Percentiles rank a stretch among this genome's conserved stretches.
phyloP scores from a whole-genome alignment of 2,329 filamentous ascomycete species.

The Xylaria arbuscula region DNA sequence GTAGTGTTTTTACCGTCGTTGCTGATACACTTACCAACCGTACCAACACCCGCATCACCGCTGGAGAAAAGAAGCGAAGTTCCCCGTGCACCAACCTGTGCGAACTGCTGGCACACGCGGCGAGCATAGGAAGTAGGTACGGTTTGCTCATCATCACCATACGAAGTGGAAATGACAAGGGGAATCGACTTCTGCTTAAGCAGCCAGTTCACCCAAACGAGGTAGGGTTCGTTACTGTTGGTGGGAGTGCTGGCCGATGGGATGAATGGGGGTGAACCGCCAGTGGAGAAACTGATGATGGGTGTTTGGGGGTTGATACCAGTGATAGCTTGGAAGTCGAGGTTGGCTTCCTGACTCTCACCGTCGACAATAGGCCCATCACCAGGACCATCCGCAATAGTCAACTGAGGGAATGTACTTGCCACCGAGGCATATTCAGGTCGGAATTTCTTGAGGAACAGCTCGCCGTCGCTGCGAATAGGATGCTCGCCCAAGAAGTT shows the following conservation, averaged over 20 bases:
- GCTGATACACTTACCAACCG: conserved; percentile 56
- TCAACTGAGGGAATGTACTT: conserved; percentile 50
- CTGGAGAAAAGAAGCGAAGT: conserved; percentile 62
- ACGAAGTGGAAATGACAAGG: conserved; percentile 68
- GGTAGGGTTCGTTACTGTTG: conserved; percentile 66
- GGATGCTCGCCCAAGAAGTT: conserved; percentile 60
- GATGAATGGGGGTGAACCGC: conserved; percentile 49
- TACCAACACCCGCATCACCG: conserved; percentile 59
- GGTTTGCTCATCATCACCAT: conserved; percentile 67
- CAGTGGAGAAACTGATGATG: conserved; percentile 50
- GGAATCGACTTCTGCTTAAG: conserved; percentile 60
- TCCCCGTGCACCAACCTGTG: conserved; percentile 64
- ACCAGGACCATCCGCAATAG: conserved; percentile 50
- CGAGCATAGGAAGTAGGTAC: conserved; percentile 64
- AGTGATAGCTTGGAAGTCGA: conserved; percentile 49
- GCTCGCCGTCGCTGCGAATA: conserved; percentile 57
- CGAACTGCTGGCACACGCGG: conserved; percentile 64
- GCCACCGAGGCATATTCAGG: conserved; percentile 52
- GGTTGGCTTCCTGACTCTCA: conserved; percentile 48
- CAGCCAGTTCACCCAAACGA: conserved; percentile 64
- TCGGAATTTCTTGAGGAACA: conserved; percentile 53
- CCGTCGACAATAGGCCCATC: conserved; percentile 42
- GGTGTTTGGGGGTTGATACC: conserved; percentile 49
- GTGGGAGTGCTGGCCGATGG: conserved; percentile 42
- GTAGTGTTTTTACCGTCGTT: conserved; percentile 67